A percentile compares a stretch with the other conserved stretches of the same genome.
These are phyloP conservation scores for Aspergillus awamori DNA, from an alignment of 2,329 filamentous ascomycete species.

Conservation along the genomic window DNA sequence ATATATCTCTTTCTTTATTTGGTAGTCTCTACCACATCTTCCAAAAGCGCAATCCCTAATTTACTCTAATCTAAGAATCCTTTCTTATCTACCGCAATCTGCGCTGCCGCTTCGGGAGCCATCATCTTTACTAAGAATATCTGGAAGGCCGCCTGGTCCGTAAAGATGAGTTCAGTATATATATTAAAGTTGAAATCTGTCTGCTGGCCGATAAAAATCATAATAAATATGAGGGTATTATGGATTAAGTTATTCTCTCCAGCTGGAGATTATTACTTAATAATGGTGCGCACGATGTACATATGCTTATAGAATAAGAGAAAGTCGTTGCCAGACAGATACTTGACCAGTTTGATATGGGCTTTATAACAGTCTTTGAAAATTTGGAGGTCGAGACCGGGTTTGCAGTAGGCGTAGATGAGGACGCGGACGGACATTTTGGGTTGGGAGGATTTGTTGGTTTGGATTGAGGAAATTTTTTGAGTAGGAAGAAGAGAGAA, in stretches of 20 bases:
- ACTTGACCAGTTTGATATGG: slow-evolving; percentile 22
- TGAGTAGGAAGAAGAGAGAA: too few relatives aligned
- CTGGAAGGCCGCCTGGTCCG: slow-evolving; percentile 20
- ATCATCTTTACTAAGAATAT: slow-evolving; percentile 20
- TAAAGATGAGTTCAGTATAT: slow-evolving; percentile 24
- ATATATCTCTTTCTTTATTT: not conserved
- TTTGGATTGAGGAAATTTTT: too few relatives aligned
- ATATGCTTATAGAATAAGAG: slow-evolving; percentile 23
- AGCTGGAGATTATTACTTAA: not conserved
- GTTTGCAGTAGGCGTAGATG: slow-evolving; percentile 22
- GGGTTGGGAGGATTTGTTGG: too few relatives aligned
- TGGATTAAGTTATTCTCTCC: slow-evolving; percentile 7
- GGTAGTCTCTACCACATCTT: not conserved
- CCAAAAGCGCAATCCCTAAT: not conserved
- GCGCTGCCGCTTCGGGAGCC: slow-evolving; percentile 18
- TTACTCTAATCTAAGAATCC: slow-evolving; percentile 23
- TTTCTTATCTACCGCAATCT: slow-evolving; percentile 28
- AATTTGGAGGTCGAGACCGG: slow-evolving; percentile 21
- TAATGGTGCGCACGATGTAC: slow-evolving; percentile 21
- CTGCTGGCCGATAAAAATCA: slow-evolving; percentile 22
- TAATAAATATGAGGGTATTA: slow-evolving; percentile 21
- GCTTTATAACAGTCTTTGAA: slow-evolving; percentile 29
- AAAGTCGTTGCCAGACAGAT: slow-evolving; percentile 21
- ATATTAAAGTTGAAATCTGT: slow-evolving; percentile 26
- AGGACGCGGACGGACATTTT: not conserved